A percentile compares a stretch with the other conserved stretches of the same genome.
phyloP scores from a whole-genome alignment of 2,329 filamentous ascomycete genomes.

The Fusarium pseudonygamai region DNA sequence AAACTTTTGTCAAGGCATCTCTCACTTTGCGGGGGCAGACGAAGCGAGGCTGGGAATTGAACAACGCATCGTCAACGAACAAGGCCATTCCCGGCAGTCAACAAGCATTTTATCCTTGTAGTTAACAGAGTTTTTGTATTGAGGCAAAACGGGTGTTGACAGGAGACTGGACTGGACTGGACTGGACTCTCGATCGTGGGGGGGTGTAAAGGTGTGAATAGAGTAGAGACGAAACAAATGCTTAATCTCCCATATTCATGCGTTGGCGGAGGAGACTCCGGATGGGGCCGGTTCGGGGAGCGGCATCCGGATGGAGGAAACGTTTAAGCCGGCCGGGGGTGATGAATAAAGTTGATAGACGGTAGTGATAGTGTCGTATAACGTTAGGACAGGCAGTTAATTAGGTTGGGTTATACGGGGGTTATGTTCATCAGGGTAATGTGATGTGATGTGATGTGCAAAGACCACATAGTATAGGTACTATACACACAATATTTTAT shows the following conservation, averaged over 20 bases:
- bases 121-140: slow-evolving; percentile 1
- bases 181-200: slow-evolving; percentile 14
- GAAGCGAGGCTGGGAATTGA: slow-evolving; percentile 24
- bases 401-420: neutral
- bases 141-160: slow-evolving; percentile 9
- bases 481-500: neutral
- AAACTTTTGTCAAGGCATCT: neutral
- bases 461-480: neutral
- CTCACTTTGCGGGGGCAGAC: neutral
- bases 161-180: neutral
- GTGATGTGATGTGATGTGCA: neutral
- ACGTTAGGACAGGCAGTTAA: neutral
- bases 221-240: slow-evolving; percentile 19
- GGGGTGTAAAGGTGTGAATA: neutral
- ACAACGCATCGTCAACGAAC: slow-evolving; percentile 28
- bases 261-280: slow-evolving; percentile 31
- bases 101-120: slow-evolving; percentile 23
- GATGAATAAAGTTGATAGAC: slow-evolving; percentile 6
- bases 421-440: neutral
- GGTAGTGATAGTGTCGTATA: neutral
- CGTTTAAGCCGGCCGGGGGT: slow-evolving; percentile 2
- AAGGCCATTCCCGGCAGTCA: slow-evolving; percentile 17
- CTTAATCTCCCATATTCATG: slow-evolving; percentile 44
- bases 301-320: slow-evolving; percentile 24
- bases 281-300: slow-evolving; percentile 32